Base-by-base conservation (phyloP, 164 flowering plant genomes). In the Magnolia officinalis region DNA sequence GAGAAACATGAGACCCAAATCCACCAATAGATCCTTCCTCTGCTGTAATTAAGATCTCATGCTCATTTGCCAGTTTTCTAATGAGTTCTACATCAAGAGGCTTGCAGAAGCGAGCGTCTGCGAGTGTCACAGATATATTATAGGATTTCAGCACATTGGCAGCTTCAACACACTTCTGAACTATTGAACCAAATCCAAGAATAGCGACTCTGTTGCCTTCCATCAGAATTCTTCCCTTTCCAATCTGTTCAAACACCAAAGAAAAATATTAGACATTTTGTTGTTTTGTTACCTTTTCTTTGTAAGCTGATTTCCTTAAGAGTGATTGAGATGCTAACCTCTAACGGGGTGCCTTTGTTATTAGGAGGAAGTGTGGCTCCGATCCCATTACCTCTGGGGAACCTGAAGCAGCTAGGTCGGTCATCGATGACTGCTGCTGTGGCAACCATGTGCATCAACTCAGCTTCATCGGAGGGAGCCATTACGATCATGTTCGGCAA, bases 1-100 rank as follows among this genome's bases (percentile, higher is more conserved):
- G 97, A 8, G 88, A 63, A 5, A 95, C 96, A 76, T 93, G 98
- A 49, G 98, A 91, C 1, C 96, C 90, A 80, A 94, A 94, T 6
- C 98, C 98, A 71, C 98, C 98, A 72, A 94, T 79, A 0, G 97
- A 90, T 24, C 97, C 98, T 80, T 94, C 98, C 74, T 94, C 98
- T 0, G 86, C 91, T 13, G 96, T 90, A 29, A 94, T 86, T 20
- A 94, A 78, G 73, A 91, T 77, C 71, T 92, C 95, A 76, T 94
- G 98, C 76, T 89, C 93, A 0, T 81, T 85, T 71, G 96, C 96
- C 23, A 94, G 70, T 75, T 81, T 87, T 73, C 78, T 87, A 73
- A 94, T 88, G 58, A 94, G 91, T 58, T 88, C 88, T 58, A 79
- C 81, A 75, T 94, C 98, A 70, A 94, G 74, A 68, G 98, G 98